Evolutionary conservation across 176 grass and related monocot species (phyloP).

Genomic region (Paspalum vaginatum): DNA sequence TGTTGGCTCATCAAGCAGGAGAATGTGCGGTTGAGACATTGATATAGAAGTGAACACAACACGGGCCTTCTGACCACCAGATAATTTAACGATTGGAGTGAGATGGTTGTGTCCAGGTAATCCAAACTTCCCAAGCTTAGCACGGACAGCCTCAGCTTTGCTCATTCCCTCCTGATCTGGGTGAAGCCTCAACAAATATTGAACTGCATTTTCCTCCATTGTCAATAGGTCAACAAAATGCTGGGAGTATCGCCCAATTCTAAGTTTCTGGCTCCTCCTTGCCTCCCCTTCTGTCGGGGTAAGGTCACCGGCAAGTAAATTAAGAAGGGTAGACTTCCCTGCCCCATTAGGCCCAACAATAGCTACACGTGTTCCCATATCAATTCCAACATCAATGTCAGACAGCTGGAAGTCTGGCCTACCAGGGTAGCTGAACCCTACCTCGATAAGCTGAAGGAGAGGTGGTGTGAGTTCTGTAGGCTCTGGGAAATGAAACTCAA

Average conservation of each 20-base stretch:
- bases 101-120: slow-evolving; percentile 97
- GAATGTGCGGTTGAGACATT: slow-evolving; percentile 92
- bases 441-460: slow-evolving; percentile 89
- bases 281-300: slow-evolving; percentile 73
- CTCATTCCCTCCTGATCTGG: slow-evolving; percentile 97
- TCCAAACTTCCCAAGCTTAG: slow-evolving; percentile 94
- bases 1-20: slow-evolving; percentile 94
- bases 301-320: slow-evolving; percentile 95
- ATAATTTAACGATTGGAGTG: slow-evolving; percentile 93
- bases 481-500: slow-evolving; percentile 94
- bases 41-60: slow-evolving; percentile 99
- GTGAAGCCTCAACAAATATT: slow-evolving; percentile 88
- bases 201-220: slow-evolving; percentile 97
- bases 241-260: slow-evolving; percentile 92
- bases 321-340: slow-evolving; percentile 92
- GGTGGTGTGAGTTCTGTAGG: slow-evolving; percentile 93
- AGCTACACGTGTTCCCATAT: slow-evolving; percentile 95
- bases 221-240: slow-evolving; percentile 96
- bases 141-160: slow-evolving; percentile 86
- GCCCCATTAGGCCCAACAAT: slow-evolving; percentile 97
- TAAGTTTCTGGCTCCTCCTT: slow-evolving; percentile 87
- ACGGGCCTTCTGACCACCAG: slow-evolving; percentile 88
- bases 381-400: slow-evolving; percentile 89
- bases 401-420: slow-evolving; percentile 85
- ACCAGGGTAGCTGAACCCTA: slow-evolving; percentile 82